Evolutionary conservation across 495 filamentous ascomycete species (phyloP), one percentile per base, ranked within the genome.

Genomic region (Cenococcum geophilum): DNA sequence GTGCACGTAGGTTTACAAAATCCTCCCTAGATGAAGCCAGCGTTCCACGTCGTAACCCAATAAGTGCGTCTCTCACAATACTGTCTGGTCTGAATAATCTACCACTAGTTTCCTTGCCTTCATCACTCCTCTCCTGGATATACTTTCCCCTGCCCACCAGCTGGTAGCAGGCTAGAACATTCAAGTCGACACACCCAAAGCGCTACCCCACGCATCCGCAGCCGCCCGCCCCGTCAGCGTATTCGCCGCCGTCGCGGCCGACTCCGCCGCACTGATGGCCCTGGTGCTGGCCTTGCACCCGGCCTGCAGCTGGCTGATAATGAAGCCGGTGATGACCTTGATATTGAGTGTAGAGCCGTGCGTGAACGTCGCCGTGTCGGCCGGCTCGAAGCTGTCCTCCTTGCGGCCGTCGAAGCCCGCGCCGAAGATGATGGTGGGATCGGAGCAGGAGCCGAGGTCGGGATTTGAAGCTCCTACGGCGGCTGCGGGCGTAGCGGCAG

Each of bases 261-360:
- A 62, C 25, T 79, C 59, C 72, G 82, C 85, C 21, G 73, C 70
- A 23, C 74, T 60, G 20, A 83, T 73, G 1, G 79, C 75, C 9
- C 66, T 77, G 25, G 69, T 73, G 10, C 69, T 59, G 18, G 82
- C 82, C 59, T 80, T 74, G 68, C 83, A 87, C 32, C 75, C 73
- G 73, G 72, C 77, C 4, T 61, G 55, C 14, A 86, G 74, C 56
- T 78, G 78, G 42, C 74, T 66, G 72, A 82, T 86, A 65, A 84
- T 82, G 69, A 85, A 81, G 61, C 71, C 65, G 8, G 76, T 76
- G 51, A 83, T 80, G 59, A 84, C 73, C 21, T 71, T 71, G 61
- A 84, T 83, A 55, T 79, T 80, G 35, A 80, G 74, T 0, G 81
- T 80, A 3, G 79, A 80, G 18, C 80, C 82, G 71, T 86, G 84